Percentiles rank a stretch among this genome's conserved stretches.
phyloP scores from a whole-genome alignment of 768 basidiomycete species.

The Pisolithus microcarpus region DNA sequence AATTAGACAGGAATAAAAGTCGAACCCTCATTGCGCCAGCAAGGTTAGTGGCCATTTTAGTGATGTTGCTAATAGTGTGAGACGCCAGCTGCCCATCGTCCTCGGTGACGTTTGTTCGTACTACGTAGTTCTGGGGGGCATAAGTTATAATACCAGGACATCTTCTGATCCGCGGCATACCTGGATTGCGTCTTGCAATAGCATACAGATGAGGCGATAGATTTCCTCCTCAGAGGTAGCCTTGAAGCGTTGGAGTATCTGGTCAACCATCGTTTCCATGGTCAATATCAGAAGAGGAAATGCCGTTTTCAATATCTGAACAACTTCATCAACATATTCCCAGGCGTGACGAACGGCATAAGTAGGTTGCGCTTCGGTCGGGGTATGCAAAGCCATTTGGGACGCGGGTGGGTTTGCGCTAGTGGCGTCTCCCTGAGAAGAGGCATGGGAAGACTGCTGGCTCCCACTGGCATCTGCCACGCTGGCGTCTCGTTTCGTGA shows the following conservation, averaged over 20 bases:
- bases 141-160: background rate
- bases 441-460: slow-evolving; percentile 13
- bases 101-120: slow-evolving; percentile 56
- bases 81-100: slow-evolving; percentile 60
- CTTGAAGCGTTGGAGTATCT: slow-evolving; percentile 86
- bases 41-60: slow-evolving; percentile 56
- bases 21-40: slow-evolving; percentile 51
- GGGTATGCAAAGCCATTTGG: slow-evolving; percentile 11
- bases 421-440: slow-evolving; percentile 14
- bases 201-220: slow-evolving; percentile 81
- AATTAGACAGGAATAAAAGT: slow-evolving; percentile 3
- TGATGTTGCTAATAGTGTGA: slow-evolving; percentile 48
- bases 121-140: slow-evolving; percentile 51
- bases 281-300: slow-evolving; percentile 93
- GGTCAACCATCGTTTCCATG: slow-evolving; percentile 95
- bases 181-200: slow-evolving; percentile 81
- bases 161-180: slow-evolving; percentile 33
- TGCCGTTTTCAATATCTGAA: slow-evolving; percentile 89
- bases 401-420: slow-evolving; percentile 3
- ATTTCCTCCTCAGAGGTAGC: slow-evolving; percentile 87
- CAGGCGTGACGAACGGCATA: slow-evolving; percentile 58
- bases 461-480: slow-evolving; percentile 17
- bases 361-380: slow-evolving; percentile 17
- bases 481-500: slow-evolving; percentile 17
- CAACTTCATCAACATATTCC: slow-evolving; percentile 90